phyloP scores from a whole-genome alignment of 164 flowering plant species.

The Santalum album region DNA sequence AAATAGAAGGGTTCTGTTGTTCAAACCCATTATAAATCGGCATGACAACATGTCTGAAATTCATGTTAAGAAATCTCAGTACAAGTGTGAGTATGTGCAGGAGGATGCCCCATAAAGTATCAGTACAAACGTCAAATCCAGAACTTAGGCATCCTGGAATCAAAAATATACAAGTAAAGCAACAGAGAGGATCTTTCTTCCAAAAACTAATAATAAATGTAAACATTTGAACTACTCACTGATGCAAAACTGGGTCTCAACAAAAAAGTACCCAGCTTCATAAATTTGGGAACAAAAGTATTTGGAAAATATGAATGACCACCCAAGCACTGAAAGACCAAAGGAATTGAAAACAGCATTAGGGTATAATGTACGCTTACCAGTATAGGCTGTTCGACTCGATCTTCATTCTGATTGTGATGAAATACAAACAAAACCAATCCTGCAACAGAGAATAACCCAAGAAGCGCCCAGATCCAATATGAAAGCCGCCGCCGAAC shows the following conservation, averaged over 20 bases:
- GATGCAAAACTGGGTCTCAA: background rate
- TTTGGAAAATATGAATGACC: background rate
- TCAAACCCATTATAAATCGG: no score
- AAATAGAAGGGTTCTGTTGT: no score
- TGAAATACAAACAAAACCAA: constrained; percentile 62
- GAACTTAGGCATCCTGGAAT: no score
- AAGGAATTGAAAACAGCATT: background rate
- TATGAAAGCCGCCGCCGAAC: constrained; percentile 54
- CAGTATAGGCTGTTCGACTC: constrained; percentile 17
- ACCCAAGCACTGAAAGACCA: background rate
- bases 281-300: background rate
- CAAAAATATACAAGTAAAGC: no score
- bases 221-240: no score
- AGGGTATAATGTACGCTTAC: constrained; percentile 13
- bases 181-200: no score
- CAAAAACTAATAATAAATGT: no score
- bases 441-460: constrained; percentile 45
- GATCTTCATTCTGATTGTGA: constrained; percentile 55
- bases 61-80: no score
- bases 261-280: background rate
- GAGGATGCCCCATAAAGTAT: no score
- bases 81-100: no score
- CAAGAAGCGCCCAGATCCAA: constrained; percentile 84
- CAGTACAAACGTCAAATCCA: no score
- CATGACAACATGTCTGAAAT: no score